Base-by-base conservation (phyloP, 139 green algal genomes). In the Gonium pectorale region DNA sequence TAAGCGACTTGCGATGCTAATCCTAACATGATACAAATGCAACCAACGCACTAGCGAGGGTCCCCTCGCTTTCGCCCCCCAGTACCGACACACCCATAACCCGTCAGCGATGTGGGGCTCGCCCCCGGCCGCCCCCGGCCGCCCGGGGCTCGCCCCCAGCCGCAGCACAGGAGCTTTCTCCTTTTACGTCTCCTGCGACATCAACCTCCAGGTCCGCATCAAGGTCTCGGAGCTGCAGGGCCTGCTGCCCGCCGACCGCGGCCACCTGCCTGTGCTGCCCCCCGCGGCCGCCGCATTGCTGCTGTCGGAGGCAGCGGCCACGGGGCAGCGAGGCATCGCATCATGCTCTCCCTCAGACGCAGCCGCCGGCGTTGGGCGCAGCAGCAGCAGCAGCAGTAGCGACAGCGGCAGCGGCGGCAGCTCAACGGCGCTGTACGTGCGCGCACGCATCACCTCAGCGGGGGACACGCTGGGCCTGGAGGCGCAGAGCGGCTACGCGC, bases 121-220 rank as follows among this genome's bases (percentile, higher is more conserved):
- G 3, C 24, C 52, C 35, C 59, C 75, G 59, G 26, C 75, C 5
- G 38, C 59, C 8, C 75, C 59, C 59, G 54, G 73, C 5, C 59
- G 51, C 75, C 37, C 52, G 22, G 43, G 24, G 2, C 7, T 43
- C 27, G 59, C 29, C 40, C 2, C 43, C 13, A 41, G 15, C 40
- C 17, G 40, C 38, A 6, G 51, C 22, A 24, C 54, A 17, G 59
- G 75, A 40, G 62, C 73, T 60, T 83, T 83, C 63, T 66, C 60
- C 21, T 83, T 83, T 43, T 83, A 83, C 77, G 77, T 95, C 5
- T 94, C 86, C 67, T 93, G 90, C 64, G 95, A 98, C 80, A 88
- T 98, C 40, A 92, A 95, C 81, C 67, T 96, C 19, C 91, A 94
- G 85, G 89, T 96, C 38, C 86, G 89, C 37, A 52, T 95, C 24